Evolutionary conservation across 495 filamentous ascomycete genomes (phyloP), one percentile per base, ranked within the genome.

Genomic region (Niebla homalea): DNA sequence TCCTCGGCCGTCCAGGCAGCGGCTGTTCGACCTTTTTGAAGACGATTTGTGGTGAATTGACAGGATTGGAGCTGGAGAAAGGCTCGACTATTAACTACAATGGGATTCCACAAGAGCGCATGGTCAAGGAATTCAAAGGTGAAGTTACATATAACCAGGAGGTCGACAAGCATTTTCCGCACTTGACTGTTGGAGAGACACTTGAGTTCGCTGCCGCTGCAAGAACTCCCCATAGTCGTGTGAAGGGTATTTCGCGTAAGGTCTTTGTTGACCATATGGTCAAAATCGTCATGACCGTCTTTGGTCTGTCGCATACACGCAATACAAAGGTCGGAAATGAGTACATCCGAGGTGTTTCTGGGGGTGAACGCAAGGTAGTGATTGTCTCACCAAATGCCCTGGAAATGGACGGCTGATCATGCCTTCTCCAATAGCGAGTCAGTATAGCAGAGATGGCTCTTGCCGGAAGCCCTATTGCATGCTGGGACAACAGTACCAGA

Each of bases 81-180:
- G 18, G 40, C 10, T 43, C 40, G 10, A 43, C 40, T 6, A 10
- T 52, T 43, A 64, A 49, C 61, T 61, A 52, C 43, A 22, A 37
- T n/a, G 25, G 40, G 20, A 19, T 32, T 7, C 75, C 74, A 44
- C 73, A 72, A 14, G 49, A 58, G 12, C 66, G 64, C 5, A 81
- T 81, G 52, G 75, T 78, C 43, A 73, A 45, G 42, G 18, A 46
- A 40, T 90, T 84, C 60, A 77, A 84, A 11, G 86, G 87, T 50
- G 86, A 93, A 62, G 80, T 82, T 23, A 80, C 88, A n/a, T 92
- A 92, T 66, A 89, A 87, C 60, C 78, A 80, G 46, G 87, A 92
- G 59, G 85, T 88, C 51, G 87, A 54, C 26, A 68, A 89, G 22
- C 87, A 93, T 56, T 78, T 84, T 56, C 80, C 87, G 2, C 85